Percentiles rank a stretch among this genome's conserved stretches.
phyloP scores from a whole-genome alignment of 345 rosid genomes.

The Limnanthes douglasii region DNA sequence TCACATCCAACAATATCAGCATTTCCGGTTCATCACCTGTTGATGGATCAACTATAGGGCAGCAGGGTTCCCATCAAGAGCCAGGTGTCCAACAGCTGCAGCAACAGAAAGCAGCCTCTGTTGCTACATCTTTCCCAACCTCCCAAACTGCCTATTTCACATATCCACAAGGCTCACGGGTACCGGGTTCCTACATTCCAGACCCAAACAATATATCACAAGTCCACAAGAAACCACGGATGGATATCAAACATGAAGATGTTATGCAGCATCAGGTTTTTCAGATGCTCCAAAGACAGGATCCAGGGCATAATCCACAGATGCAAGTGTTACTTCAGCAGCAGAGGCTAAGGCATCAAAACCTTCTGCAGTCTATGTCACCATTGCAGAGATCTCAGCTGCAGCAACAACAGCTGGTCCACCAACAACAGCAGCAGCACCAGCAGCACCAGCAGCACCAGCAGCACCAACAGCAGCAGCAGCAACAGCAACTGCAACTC shows the following conservation, averaged over 20 bases:
- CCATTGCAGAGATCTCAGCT: conserved; percentile 70
- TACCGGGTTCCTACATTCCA: no score
- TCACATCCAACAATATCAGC: conserved; percentile 11
- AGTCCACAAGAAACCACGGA: conserved; percentile 53
- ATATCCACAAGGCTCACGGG: conserved; percentile 15
- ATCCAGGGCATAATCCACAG: conserved; percentile 54
- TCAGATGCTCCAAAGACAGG: conserved; percentile 73
- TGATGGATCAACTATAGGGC: conserved; percentile 14
- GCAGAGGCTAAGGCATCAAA: conserved; percentile 49
- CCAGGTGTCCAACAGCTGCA: conserved; percentile 6
- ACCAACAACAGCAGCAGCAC: conserved; percentile 74
- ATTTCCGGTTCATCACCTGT: conserved; percentile 10
- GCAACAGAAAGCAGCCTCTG: no score
- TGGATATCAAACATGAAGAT: conserved; percentile 86
- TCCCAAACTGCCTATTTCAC: conserved; percentile 8
- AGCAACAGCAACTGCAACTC: conserved; percentile 66
- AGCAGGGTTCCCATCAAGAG: conserved; percentile 7
- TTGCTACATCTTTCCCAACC: neutral
- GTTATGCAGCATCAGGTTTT: conserved; percentile 61
- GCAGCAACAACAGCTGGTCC: conserved; percentile 31
- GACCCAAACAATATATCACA: conserved; percentile 12
- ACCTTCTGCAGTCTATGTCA: conserved; percentile 67
- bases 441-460: conserved; percentile 75
- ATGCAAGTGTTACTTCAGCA: conserved; percentile 58
- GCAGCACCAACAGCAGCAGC: conserved; percentile 28